A percentile compares a stretch with the other conserved stretches of the same genome.
Conservation (phyloP, 768 basidiomycete genomes). For the Panaeolus cyanescens region DNA sequence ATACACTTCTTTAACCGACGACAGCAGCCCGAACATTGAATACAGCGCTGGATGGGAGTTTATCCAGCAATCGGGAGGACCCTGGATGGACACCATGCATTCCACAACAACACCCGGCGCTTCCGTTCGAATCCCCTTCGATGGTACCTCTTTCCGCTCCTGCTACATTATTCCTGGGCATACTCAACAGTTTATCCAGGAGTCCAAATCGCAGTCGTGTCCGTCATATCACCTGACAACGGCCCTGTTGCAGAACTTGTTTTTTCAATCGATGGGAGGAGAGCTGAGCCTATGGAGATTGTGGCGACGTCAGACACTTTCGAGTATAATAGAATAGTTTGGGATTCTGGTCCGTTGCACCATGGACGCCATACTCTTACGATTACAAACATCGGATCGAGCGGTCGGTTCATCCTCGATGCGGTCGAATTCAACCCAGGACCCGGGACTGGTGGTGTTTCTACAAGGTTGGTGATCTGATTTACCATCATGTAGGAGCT, state of each 20-base stretch:
- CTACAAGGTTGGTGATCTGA: too few species aligned
- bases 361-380: not conserved
- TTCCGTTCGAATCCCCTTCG: not conserved
- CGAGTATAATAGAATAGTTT: not conserved
- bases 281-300: not conserved
- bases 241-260: not conserved
- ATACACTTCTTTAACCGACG: not conserved
- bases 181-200: not conserved
- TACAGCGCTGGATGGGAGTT: not conserved
- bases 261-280: not conserved
- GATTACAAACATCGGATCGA: not conserved
- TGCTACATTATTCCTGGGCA: not conserved
- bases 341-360: not conserved
- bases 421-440: not conserved
- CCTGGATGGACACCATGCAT: not conserved
- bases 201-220: not conserved
- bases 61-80: not conserved
- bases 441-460: too few species aligned
- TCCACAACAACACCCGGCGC: not conserved
- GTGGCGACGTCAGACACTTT: not conserved
- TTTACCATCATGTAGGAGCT: too few species aligned
- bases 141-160: not conserved
- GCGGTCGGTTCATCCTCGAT: not conserved
- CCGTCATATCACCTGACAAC: not conserved
- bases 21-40: not conserved